Evolutionary conservation across 306 rosid species (phyloP), one percentile per base, ranked within the genome.

Genomic region (Hippophae gyantsensis): DNA sequence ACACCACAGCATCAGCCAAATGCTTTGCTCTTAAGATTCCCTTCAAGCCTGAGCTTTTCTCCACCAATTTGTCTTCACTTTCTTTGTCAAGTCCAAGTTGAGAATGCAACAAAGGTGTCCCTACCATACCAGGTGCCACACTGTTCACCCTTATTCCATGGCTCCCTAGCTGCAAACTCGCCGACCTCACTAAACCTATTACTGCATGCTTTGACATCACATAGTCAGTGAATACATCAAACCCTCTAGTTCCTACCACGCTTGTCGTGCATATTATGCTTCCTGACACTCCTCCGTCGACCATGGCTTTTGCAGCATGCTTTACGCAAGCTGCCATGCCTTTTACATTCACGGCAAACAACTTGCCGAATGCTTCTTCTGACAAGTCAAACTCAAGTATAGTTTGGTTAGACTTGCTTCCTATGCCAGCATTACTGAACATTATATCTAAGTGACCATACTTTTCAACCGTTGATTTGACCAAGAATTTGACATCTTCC

Each of bases 341-440:
- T 0, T 73, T 58, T 0, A 18, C 64, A 48, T 82, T 86, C 38
- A 74, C 49, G 0, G 66, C 42, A 10, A 82, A 64, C 12, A 76
- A 2, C n/a, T 3, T 45, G 54, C 76, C 75, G 7, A 47, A 50
- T 9, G 3, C 38, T 32, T 32, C 38, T 2, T 14, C 48, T 32
- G 81, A 56, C 6, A 86, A 11, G 57, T 86, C 74, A 1, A 83
- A 62, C 7, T 76, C 85, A 10, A 68, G 5, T 0, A 77, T 13
- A 0, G 64, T 76, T 53, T 86, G 94, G 0, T 62, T 43, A 8
- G 64, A 54, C 6, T 10, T 27, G 56, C 79, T 72, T 1, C 38
- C 0, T 3, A 79, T 48, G 3, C 87, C 87, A 1, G 80, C 95
- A 56, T 86, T 86, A 78, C 86, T 79, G 65, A 86, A 83, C 86